These are phyloP conservation scores for Salix brachista DNA, from an alignment of 345 rosid genomes.

Conservation along the genomic window DNA sequence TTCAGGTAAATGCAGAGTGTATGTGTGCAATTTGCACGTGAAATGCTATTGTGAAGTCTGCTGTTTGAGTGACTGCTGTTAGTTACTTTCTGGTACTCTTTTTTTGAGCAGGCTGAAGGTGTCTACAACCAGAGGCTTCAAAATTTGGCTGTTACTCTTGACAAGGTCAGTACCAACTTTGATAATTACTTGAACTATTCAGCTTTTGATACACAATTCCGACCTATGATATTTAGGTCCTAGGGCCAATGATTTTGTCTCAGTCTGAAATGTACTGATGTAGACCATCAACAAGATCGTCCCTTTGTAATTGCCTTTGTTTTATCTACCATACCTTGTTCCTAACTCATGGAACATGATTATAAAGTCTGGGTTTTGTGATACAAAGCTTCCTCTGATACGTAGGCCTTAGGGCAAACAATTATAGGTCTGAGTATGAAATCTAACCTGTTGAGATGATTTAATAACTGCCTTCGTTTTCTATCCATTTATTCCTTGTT, in stretches of 20 bases:
- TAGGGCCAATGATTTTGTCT: not conserved
- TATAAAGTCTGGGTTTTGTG: not conserved
- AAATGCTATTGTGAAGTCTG: not conserved
- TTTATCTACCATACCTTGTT: not conserved
- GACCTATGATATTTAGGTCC: not conserved
- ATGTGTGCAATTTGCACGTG: not conserved
- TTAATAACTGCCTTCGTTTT: not conserved
- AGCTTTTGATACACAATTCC: not conserved
- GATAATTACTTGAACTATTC: not conserved
- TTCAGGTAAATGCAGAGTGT: conserved; percentile 58
- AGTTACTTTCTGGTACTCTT: conserved; percentile 22
- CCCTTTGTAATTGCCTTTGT: not conserved
- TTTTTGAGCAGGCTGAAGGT: conserved; percentile 83
- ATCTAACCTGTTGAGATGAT: not conserved
- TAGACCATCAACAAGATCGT: not conserved
- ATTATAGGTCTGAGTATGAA: not conserved
- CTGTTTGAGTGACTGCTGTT: conserved; percentile 7
- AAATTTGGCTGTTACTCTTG: conserved; percentile 95
- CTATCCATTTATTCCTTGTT: not conserved
- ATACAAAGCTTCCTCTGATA: not conserved
- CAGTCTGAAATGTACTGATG: not conserved
- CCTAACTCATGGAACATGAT: not conserved
- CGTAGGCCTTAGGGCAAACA: not conserved
- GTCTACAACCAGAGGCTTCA: conserved; percentile 99
- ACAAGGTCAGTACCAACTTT: conserved; percentile 59